A percentile compares a stretch with the other conserved stretches of the same genome.
Evolutionary conservation across 768 basidiomycete species (phyloP).

Genomic region (Lactarius trivialis): DNA sequence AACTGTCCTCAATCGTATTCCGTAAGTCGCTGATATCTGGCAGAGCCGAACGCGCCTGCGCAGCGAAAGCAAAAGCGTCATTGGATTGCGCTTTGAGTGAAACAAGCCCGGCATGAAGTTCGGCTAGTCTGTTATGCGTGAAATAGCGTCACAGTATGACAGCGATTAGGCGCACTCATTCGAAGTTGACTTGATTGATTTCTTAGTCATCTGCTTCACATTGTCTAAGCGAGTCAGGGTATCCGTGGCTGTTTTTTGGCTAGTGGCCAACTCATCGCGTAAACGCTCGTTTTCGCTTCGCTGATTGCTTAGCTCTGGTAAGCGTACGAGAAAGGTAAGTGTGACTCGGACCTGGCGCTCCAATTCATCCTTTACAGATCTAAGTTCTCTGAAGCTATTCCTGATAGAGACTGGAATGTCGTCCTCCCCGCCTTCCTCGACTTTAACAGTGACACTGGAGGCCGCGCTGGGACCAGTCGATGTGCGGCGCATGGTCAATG

Average conservation of each 20-base stretch:
- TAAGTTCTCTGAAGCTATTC: slow-evolving; percentile 17
- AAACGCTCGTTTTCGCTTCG: slow-evolving; percentile 18
- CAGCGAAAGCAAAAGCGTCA: slow-evolving; percentile 20
- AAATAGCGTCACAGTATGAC: neutral
- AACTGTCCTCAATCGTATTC: slow-evolving; percentile 12
- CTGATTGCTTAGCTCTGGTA: slow-evolving; percentile 4
- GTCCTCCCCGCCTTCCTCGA: slow-evolving; percentile 13
- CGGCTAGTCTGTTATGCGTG: slow-evolving; percentile 13
- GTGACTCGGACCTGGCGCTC: slow-evolving; percentile 12
- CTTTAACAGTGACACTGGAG: neutral
- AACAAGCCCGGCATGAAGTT: slow-evolving; percentile 13
- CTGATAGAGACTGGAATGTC: slow-evolving; percentile 12
- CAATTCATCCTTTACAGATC: slow-evolving; percentile 17
- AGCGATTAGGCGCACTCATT: slow-evolving; percentile 7
- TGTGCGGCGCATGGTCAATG: neutral
- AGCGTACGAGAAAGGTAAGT: neutral
- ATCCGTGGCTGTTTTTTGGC: slow-evolving; percentile 4
- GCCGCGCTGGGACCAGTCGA: neutral
- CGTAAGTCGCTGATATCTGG: slow-evolving; percentile 17
- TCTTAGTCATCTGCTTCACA: slow-evolving; percentile 14
- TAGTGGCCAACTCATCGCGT: slow-evolving; percentile 8
- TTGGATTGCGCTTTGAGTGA: slow-evolving; percentile 20
- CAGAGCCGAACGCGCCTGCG: slow-evolving; percentile 13
- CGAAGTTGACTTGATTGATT: slow-evolving; percentile 10
- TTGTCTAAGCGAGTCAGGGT: slow-evolving; percentile 5